phyloP scores from a whole-genome alignment of 305 asterid genomes.

The Fraxinus latifolia region DNA sequence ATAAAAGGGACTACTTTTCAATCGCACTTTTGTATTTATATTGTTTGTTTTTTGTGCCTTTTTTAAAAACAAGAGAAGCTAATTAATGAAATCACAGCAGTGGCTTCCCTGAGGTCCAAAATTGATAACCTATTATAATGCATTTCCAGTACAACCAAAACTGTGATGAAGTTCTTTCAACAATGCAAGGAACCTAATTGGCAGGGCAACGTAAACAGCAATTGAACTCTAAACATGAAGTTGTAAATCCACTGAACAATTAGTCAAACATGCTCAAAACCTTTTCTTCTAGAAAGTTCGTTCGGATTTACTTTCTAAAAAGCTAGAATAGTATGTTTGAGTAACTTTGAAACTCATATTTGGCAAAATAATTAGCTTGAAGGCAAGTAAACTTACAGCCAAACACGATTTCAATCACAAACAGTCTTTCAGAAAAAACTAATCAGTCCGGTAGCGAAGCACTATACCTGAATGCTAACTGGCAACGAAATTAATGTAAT shows the following conservation, averaged over 20 bases:
- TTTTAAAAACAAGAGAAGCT: too few species aligned
- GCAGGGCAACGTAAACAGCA: background rate
- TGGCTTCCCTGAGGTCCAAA: too few species aligned
- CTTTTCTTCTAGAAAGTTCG: background rate
- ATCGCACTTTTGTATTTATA: too few species aligned
- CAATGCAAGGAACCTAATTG: background rate
- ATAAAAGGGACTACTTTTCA: too few species aligned
- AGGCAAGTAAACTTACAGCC: background rate
- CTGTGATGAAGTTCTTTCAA: too few species aligned
- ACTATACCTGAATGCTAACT: background rate
- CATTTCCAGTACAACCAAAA: too few species aligned
- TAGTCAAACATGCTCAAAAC: too few species aligned
- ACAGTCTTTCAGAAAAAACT: background rate
- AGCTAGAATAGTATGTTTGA: background rate
- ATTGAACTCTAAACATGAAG: background rate
- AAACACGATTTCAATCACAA: background rate
- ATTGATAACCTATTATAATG: too few species aligned
- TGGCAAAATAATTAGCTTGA: background rate
- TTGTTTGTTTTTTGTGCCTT: too few species aligned
- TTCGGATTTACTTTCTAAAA: background rate
- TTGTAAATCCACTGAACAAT: background rate
- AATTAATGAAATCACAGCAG: too few species aligned
- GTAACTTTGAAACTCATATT: background rate
- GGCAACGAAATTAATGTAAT: background rate
- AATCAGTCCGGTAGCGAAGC: background rate